A percentile compares a stretch with the other conserved stretches of the same genome.
Evolutionary conservation across 1,284 basidiomycete species (phyloP).

Genomic region (Ganoderma meredithae): DNA sequence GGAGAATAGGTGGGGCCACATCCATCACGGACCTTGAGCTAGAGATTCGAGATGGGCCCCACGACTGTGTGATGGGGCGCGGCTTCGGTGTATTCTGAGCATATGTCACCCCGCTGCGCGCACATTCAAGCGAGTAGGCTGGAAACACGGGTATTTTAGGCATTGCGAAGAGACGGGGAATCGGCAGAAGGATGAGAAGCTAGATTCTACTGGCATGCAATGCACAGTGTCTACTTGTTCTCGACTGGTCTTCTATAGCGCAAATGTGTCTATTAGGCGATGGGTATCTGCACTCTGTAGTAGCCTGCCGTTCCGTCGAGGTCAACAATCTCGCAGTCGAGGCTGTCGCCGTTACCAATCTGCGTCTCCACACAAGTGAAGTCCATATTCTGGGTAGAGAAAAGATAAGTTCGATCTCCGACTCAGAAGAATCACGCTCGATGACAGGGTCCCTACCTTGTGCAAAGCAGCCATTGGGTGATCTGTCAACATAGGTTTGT

Average conservation of each 20-base stretch:
- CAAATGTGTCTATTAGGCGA: not conserved
- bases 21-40: constrained; percentile 3
- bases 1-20: not conserved
- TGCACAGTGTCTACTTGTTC: not conserved
- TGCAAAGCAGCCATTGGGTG: constrained; percentile 86
- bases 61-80: not conserved
- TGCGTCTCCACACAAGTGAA: constrained; percentile 88
- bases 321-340: constrained; percentile 82
- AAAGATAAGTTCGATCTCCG: constrained; percentile 1
- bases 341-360: constrained; percentile 72
- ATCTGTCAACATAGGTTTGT: constrained; percentile 52
- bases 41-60: not conserved
- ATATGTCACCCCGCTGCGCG: not conserved
- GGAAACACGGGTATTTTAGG: not conserved
- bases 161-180: not conserved
- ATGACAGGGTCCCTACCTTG: constrained; percentile 54
- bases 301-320: constrained; percentile 48
- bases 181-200: not conserved
- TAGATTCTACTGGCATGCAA: not conserved
- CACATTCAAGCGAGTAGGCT: not conserved
- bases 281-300: constrained; percentile 48
- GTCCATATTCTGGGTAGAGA: constrained; percentile 65
- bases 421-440: not conserved
- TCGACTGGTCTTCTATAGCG: not conserved
- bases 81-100: not conserved